Conservation (phyloP, 192 early-diverging fungal species). For the Coemansia sp. region DNA sequence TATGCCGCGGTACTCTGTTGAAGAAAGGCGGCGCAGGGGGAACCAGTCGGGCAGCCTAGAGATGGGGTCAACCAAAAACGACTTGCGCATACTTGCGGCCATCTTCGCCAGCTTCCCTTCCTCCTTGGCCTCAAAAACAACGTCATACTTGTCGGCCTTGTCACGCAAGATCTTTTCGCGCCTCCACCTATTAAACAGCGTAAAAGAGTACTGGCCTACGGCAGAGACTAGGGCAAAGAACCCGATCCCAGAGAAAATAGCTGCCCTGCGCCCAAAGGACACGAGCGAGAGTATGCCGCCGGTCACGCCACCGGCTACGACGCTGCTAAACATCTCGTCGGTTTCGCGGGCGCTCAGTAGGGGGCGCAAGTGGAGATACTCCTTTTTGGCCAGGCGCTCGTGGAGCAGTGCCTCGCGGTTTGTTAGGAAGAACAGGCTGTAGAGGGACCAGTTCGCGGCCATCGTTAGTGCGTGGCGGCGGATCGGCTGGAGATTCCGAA, state of each 20-base stretch:
- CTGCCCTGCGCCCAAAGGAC: slow-evolving; percentile 54
- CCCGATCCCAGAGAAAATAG: slow-evolving; percentile 56
- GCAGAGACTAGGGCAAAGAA: slow-evolving; percentile 57
- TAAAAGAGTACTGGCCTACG: slow-evolving; percentile 52
- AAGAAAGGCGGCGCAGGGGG: slow-evolving; percentile 59
- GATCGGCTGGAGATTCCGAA: slow-evolving; percentile 48
- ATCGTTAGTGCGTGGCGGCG: slow-evolving; percentile 30
- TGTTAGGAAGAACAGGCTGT: slow-evolving; percentile 36
- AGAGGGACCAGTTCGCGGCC: slow-evolving; percentile 45
- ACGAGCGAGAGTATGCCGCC: slow-evolving; percentile 59
- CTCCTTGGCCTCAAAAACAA: background rate
- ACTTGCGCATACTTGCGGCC: slow-evolving; percentile 12
- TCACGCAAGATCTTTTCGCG: slow-evolving; percentile 56
- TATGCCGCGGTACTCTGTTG: slow-evolving; percentile 63
- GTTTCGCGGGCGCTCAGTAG: slow-evolving; percentile 57
- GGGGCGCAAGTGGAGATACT: slow-evolving; percentile 54
- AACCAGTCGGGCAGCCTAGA: slow-evolving; percentile 59
- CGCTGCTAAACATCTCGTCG: slow-evolving; percentile 64
- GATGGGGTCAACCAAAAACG: slow-evolving; percentile 34
- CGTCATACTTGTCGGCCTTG: slow-evolving; percentile 7
- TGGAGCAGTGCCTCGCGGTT: slow-evolving; percentile 61
- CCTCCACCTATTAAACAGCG: slow-evolving; percentile 49
- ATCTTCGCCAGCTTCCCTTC: background rate
- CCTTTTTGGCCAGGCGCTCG: slow-evolving; percentile 57
- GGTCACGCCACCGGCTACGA: slow-evolving; percentile 58